Evolutionary conservation across 2,329 filamentous ascomycete genomes (phyloP).

Genomic region (Botrytis deweyae): DNA sequence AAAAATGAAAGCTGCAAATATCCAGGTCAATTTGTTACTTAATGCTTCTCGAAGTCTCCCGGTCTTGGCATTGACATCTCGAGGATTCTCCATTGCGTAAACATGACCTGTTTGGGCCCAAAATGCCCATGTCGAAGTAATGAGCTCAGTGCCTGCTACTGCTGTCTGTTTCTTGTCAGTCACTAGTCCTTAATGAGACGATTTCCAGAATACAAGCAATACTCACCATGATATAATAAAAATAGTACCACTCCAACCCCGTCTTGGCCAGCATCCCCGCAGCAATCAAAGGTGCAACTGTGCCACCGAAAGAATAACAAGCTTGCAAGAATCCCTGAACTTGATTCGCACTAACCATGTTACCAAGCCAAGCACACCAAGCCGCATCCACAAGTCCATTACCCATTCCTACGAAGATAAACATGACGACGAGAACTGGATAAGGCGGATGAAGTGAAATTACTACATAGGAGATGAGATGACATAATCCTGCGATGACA

Average conservation of each 20-base stretch:
- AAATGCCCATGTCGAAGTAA: constrained; percentile 55
- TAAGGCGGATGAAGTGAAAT: constrained; percentile 69
- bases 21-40: constrained; percentile 58
- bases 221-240: constrained; percentile 73
- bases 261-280: constrained; percentile 60
- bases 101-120: constrained; percentile 58
- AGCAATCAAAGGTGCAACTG: constrained; percentile 54
- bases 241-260: constrained; percentile 64
- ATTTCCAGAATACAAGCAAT: neutral
- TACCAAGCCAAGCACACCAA: constrained; percentile 64
- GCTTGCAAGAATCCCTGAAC: constrained; percentile 72
- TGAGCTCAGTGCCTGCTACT: constrained; percentile 55
- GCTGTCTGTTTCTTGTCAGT: constrained; percentile 45
- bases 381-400: constrained; percentile 65
- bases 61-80: constrained; percentile 43
- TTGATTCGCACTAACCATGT: constrained; percentile 67
- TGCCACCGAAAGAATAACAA: constrained; percentile 70
- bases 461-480: constrained; percentile 26
- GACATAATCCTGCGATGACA: constrained; percentile 35
- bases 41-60: constrained; percentile 39
- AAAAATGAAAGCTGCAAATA: constrained; percentile 69
- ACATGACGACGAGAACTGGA: constrained; percentile 62
- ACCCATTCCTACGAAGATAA: constrained; percentile 67
- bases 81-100: constrained; percentile 52
- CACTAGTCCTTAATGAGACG: neutral